phyloP scores from a whole-genome alignment of 495 filamentous ascomycete species.

The Neurospora tetraspora region DNA sequence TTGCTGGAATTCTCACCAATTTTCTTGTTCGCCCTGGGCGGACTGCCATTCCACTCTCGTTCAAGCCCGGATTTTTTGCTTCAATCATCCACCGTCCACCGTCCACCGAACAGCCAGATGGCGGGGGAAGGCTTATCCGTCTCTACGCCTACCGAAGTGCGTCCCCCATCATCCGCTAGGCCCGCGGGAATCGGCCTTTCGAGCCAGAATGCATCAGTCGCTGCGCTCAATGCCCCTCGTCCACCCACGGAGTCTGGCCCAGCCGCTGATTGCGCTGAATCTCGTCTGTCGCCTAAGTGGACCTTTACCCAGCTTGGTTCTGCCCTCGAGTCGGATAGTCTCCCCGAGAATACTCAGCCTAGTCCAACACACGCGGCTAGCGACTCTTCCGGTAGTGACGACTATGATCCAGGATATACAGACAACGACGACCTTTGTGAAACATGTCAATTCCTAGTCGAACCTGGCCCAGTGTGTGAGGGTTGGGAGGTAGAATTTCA shows the following conservation, averaged over 20 bases:
- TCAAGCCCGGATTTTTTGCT: background rate
- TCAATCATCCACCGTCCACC: background rate
- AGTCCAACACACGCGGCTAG: too few relatives aligned
- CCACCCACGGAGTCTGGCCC: background rate
- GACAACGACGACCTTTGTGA: background rate
- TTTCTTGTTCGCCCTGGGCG: background rate
- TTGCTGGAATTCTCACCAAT: background rate
- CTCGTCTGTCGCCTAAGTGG: background rate
- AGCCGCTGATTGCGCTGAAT: background rate
- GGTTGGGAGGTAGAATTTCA: background rate
- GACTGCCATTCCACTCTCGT: background rate
- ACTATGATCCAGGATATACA: background rate
- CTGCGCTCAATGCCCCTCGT: background rate
- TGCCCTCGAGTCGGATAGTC: too few relatives aligned
- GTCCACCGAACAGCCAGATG: background rate
- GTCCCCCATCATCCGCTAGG: background rate
- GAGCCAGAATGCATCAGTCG: background rate
- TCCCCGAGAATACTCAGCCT: too few relatives aligned
- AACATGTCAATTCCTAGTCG: background rate
- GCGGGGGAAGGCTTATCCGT: background rate
- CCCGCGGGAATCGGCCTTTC: background rate
- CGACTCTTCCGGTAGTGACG: background rate
- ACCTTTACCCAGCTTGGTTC: too few relatives aligned
- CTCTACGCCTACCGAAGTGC: background rate
- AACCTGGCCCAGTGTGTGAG: background rate